Evolutionary conservation across 2,329 filamentous ascomycete species (phyloP).

Genomic region (Paecilomyces fulvus): DNA sequence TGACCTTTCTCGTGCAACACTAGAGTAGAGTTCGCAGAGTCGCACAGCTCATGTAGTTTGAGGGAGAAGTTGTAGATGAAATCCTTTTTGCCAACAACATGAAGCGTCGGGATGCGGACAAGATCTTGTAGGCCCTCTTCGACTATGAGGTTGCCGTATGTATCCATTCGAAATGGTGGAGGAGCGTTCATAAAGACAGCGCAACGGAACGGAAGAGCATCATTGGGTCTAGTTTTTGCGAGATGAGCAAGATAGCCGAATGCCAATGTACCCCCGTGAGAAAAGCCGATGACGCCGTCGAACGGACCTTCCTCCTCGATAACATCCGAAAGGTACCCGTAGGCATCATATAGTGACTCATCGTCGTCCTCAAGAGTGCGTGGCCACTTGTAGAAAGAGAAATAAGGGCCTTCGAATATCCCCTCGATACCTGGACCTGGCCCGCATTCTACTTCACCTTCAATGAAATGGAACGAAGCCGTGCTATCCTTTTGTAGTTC

Average conservation of each 20-base stretch:
- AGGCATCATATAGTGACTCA: constrained; percentile 16
- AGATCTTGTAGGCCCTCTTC: constrained; percentile 17
- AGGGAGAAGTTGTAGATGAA: constrained; percentile 17
- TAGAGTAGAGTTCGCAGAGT: constrained; percentile 11
- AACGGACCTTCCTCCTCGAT: constrained; percentile 20
- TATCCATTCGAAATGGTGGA: constrained; percentile 22
- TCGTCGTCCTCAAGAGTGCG: constrained; percentile 14
- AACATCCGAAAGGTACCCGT: constrained; percentile 17
- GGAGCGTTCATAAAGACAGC: constrained; percentile 26
- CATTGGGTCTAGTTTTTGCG: constrained; percentile 14
- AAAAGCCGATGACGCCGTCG: constrained; percentile 28
- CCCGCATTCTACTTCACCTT: constrained; percentile 20
- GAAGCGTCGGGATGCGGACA: constrained; percentile 18
- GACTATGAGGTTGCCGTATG: constrained; percentile 9
- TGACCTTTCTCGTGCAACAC: constrained; percentile 19
- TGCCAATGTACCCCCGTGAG: constrained; percentile 25
- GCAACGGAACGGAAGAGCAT: constrained; percentile 19
- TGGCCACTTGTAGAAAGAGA: constrained; percentile 24
- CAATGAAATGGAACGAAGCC: constrained; percentile 21
- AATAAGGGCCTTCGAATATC: constrained; percentile 23
- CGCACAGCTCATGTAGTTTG: constrained; percentile 15
- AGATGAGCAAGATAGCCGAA: constrained; percentile 21
- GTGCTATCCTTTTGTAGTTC: constrained; percentile 21
- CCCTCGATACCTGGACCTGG: constrained; percentile 21
- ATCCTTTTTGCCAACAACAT: constrained; percentile 17